Evolutionary conservation across 73 alveolate species (phyloP).

Genomic region (Stentor coeruleus): DNA sequence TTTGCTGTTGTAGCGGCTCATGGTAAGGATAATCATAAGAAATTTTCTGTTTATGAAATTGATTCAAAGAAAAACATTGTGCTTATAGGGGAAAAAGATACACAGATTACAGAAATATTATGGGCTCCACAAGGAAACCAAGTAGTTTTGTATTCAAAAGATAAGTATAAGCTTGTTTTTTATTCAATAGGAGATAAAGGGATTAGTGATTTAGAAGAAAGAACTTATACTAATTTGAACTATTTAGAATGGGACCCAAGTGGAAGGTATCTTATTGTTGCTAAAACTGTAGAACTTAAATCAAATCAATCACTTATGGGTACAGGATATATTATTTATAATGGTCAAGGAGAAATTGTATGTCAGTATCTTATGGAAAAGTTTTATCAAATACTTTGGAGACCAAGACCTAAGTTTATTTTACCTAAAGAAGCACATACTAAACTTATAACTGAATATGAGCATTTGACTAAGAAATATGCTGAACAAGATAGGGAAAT

Average conservation of each 20-base stretch:
- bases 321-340: not conserved
- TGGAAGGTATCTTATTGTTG: slow-evolving; percentile 3
- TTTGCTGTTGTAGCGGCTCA: not conserved
- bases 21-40: not conserved
- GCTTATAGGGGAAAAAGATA: not conserved
- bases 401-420: slow-evolving; percentile 28
- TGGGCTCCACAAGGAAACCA: slow-evolving; percentile 32
- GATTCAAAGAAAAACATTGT: not conserved
- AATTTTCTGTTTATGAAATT: not conserved
- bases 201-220: not conserved
- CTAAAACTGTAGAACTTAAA: not conserved
- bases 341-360: not conserved
- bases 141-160: not conserved
- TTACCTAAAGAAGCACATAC: not conserved
- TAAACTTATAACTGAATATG: not conserved
- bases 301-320: not conserved
- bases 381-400: slow-evolving; percentile 27
- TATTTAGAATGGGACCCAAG: slow-evolving; percentile 26
- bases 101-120: not conserved
- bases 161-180: not conserved
- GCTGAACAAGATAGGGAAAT: slow-evolving; percentile 13
- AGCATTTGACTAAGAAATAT: not conserved
- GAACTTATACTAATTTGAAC: not conserved
- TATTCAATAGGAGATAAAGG: not conserved
- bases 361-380: not conserved